Evolutionary conservation across 306 rosid genomes (phyloP), one percentile per base, ranked within the genome.

Genomic region (Elaeagnus macrophylla): DNA sequence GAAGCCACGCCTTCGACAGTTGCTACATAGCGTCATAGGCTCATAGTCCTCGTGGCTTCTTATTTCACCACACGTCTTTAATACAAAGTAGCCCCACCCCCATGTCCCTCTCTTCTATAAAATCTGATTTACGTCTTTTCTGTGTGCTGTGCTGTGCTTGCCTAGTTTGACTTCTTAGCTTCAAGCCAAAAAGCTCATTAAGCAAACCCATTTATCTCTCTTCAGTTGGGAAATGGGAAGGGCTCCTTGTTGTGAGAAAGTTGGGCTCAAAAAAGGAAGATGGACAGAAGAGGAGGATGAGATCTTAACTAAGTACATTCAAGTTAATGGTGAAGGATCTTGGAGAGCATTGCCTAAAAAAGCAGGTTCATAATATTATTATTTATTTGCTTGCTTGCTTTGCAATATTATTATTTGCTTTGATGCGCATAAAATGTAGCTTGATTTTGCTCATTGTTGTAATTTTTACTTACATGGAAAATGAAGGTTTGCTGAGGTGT

Each of bases 281-380:
- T 89, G 97, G 97, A 85, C 95, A 0, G 19, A 36, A 0, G 94
- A 89, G 67, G 97, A 89, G 58, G 97, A 89, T 63, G 61, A 79
- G 57, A 78, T 73, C 25, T 59, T 89, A 70, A 69, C 39, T 12
- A 70, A 71, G 7, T 79, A 81, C 56, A 74, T 89, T 59, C 81
- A 62, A 1, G 80, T 70, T 17, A 85, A 83, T 48, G 97, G 97
- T 6, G 95, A 85, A 77, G 97, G 97, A 0, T 81, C 88, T 6
- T 89, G 97, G 97, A 89, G 97, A 64, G 69, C 85, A 10, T 64
- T 89, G 50, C 97, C 97, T 10, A 79, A 77, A 51, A 81, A 79
- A 81, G 94, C 97, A 59, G 97, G 97, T 89, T 0, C 12, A 35
- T 17, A 41, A 15, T 6, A 1, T 25, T 9, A 5, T 35, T 8